Percentiles rank a stretch among this genome's conserved stretches.
Conservation (phyloP, 2,329 filamentous ascomycete species). For the Phaeoacremonium minimum region DNA sequence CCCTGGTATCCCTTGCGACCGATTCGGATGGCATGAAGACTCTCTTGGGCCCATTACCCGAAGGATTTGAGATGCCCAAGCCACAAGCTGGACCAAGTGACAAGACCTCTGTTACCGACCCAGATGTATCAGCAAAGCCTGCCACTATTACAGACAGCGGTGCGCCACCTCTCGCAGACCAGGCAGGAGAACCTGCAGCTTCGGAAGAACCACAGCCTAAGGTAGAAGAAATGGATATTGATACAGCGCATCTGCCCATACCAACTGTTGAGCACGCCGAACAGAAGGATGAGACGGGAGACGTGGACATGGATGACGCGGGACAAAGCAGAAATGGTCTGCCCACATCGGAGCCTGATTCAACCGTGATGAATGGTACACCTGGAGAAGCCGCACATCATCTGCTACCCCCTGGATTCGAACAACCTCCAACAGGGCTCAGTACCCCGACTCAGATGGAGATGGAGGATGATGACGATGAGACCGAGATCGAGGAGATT, state of each 20-base stretch:
- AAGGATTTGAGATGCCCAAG: slow-evolving; percentile 18
- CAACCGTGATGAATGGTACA: slow-evolving; percentile 9
- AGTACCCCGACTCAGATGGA: slow-evolving; percentile 46
- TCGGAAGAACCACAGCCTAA: slow-evolving; percentile 24
- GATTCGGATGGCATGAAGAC: slow-evolving; percentile 37
- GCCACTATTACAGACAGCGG: background rate
- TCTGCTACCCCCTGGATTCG: slow-evolving; percentile 12
- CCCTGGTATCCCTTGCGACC: slow-evolving; percentile 40
- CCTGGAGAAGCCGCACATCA: slow-evolving; percentile 4
- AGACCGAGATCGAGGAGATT: slow-evolving; percentile 51
- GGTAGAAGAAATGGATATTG: slow-evolving; percentile 36
- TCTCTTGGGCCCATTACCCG: slow-evolving; percentile 37
- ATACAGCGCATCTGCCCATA: slow-evolving; percentile 20
- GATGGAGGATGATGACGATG: slow-evolving; percentile 44
- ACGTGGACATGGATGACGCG: slow-evolving; percentile 32
- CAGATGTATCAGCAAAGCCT: slow-evolving; percentile 4
- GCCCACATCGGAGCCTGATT: slow-evolving; percentile 2
- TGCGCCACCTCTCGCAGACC: slow-evolving; percentile 1
- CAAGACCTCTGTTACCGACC: slow-evolving; percentile 10
- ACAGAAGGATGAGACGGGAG: slow-evolving; percentile 14
- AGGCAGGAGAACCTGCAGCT: slow-evolving; percentile 11
- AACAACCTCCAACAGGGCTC: slow-evolving; percentile 14
- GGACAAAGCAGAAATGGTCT: slow-evolving; percentile 6
- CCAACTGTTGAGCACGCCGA: slow-evolving; percentile 15
- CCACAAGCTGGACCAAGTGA: slow-evolving; percentile 4